Base-by-base conservation (phyloP, 768 basidiomycete species). In the Phanerochaete carnosa region DNA sequence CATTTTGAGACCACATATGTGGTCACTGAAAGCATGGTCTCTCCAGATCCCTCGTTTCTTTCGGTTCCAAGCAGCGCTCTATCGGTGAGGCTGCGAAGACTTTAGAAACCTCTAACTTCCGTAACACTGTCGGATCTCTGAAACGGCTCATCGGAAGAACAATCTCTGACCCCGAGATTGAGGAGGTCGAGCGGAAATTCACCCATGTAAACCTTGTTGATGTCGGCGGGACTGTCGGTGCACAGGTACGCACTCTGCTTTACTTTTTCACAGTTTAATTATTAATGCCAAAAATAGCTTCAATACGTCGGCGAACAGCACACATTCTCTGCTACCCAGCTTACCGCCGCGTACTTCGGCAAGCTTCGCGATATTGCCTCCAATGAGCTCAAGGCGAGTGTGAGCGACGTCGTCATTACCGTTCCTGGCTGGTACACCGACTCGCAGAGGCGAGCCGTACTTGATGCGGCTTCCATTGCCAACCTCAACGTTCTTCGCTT, bases 351-450 rank as follows among this genome's bases (percentile, higher is more conserved):
- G 80, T 98, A 94, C 76, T 75, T 98, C 29, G 90, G 86, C 68
- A 94, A 95, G 76, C 80, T 98, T 60, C 86, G 93, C 55, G 96
- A 98, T 69, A 98, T 84, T 63, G 86, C 95, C 13, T 74, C 87
- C 32, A 80, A 75, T 49, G 96, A 98, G 73, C 90, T 97, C 75
- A 96, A 94, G 75, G 83, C 81, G 26, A 80, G 81, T 66, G 90
- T 98, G 55, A 87, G 88, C 39, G 95, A 99, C 74, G 85, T 98
- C 66, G 95, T 98, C 66, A 92, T 99, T 75, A 88, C 97, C 60
- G 90, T 98, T 45, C 97, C 97, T 11, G 94, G 92, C 57, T 98
- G 94, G 94, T 99, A 86, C 81, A 93, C 95, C 65, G 96, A 99
- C 69, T 76, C 87, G 55, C 97, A 99, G 74, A 85, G 96, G 57